Percentiles rank a stretch among this genome's conserved stretches.
These are phyloP conservation scores for Phialophora macrospora DNA, from an alignment of 2,329 filamentous ascomycete genomes.

Conservation along the genomic window DNA sequence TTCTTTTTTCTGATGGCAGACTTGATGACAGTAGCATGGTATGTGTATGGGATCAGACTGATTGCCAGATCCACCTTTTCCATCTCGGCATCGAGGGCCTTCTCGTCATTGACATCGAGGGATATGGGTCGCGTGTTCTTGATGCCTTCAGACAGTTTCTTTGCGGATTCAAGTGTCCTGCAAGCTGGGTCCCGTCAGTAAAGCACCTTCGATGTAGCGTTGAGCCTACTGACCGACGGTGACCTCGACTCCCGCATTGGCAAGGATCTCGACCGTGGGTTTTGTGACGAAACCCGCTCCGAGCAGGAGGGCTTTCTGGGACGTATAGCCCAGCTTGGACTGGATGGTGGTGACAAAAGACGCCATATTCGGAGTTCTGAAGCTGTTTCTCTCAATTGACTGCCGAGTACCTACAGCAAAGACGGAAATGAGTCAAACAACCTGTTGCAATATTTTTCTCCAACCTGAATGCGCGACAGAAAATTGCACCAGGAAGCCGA, in stretches of 20 bases:
- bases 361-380: constrained; percentile 22
- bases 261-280: constrained; percentile 68
- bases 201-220: not conserved
- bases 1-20: constrained; percentile 91
- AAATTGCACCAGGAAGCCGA: constrained; percentile 22
- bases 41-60: constrained; percentile 87
- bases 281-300: constrained; percentile 56
- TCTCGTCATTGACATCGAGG: constrained; percentile 78
- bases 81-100: constrained; percentile 79
- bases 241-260: constrained; percentile 64
- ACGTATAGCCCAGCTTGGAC: constrained; percentile 32
- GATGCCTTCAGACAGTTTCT: constrained; percentile 74
- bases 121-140: constrained; percentile 75
- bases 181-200: constrained; percentile 63
- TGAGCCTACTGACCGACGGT: constrained; percentile 63
- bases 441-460: constrained; percentile 10
- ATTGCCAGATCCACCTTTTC: constrained; percentile 80
- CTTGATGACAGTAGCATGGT: constrained; percentile 88
- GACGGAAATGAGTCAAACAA: constrained; percentile 22
- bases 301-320: constrained; percentile 37
- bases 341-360: constrained; percentile 33
- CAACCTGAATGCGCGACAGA: constrained; percentile 8
- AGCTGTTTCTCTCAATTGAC: not conserved
- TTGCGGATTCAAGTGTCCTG: constrained; percentile 75
- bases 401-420: not conserved